Base-by-base conservation (phyloP, 2,329 filamentous ascomycete genomes). In the Lachnellula arida region DNA sequence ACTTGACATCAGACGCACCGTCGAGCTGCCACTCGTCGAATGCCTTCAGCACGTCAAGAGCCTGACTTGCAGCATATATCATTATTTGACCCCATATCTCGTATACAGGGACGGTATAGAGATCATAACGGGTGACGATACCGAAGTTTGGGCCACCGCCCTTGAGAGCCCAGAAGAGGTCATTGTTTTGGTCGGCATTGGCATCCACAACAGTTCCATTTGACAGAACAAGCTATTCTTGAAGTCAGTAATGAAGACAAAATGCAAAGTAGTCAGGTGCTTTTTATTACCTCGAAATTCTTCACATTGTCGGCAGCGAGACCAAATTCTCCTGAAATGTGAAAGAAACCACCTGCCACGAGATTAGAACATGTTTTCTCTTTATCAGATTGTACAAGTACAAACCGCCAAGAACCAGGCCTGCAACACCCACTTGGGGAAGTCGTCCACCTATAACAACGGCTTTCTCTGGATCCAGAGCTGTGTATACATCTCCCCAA, bases 151-250 rank as follows among this genome's bases (percentile, higher is more conserved):
- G 78, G 0, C 54, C 49, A 12, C 55, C 50, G 3, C 63, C 54
- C 23, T 52, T 46, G 23, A 62, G 19, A 51, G 72, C 75, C 76
- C 75, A 79, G 64, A 78, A 79, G 2, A 79, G 68, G 39, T 79
- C 77, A 0, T 63, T 40, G 39, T 81, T 73, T 58, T 78, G 70
- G 1, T 46, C 46, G 12, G 72, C 65, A 1, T 75, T 78, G 68
- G 71, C 71, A 0, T 59, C 68, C 3, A 74, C 66, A 4, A 81
- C 68, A 58, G 78, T 75, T 68, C 81, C 79, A 50, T 80, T 77
- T 0, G 73, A 73, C 12, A 74, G 68, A 1, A 78, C 72, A 3
- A 77, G 66, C 46, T 60, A 43, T n/a, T n/a, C 1, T 39, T 14
- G 2, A n/a, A 39, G 35, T 39, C 35, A 39, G 35, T n/a, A n/a